Evolutionary conservation across 2,329 filamentous ascomycete species (phyloP).

Genomic region (Botrytis aclada): DNA sequence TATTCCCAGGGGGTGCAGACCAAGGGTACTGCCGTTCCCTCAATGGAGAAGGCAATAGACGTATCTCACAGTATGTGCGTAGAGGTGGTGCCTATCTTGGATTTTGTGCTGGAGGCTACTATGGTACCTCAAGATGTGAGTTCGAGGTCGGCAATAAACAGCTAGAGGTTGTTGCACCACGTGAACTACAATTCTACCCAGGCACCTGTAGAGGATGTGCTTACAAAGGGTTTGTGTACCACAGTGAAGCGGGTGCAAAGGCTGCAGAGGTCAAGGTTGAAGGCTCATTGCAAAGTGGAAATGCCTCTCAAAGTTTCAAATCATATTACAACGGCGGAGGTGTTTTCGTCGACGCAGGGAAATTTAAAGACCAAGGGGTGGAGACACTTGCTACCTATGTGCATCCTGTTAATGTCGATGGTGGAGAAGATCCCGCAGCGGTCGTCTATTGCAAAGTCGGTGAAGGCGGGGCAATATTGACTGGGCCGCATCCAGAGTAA

Average conservation of each 20-base stretch:
- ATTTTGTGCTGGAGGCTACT: slow-evolving; percentile 94
- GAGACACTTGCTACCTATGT: slow-evolving; percentile 80
- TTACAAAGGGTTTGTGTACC: slow-evolving; percentile 86
- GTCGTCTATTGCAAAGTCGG: slow-evolving; percentile 81
- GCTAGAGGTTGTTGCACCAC: slow-evolving; percentile 79
- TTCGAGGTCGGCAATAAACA: slow-evolving; percentile 82
- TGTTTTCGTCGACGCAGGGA: slow-evolving; percentile 78
- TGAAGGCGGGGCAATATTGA: slow-evolving; percentile 74
- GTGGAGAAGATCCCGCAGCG: slow-evolving; percentile 74
- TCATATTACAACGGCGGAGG: slow-evolving; percentile 95
- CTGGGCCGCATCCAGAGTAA: slow-evolving; percentile 90
- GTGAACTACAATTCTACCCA: slow-evolving; percentile 86
- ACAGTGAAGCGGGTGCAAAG: slow-evolving; percentile 78
- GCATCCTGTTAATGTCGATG: slow-evolving; percentile 71
- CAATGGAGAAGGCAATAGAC: slow-evolving; percentile 82
- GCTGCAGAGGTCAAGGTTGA: slow-evolving; percentile 66
- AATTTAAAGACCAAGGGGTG: slow-evolving; percentile 60
- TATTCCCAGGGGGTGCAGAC: slow-evolving; percentile 93
- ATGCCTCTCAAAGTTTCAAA: slow-evolving; percentile 59
- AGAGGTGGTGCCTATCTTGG: slow-evolving; percentile 83
- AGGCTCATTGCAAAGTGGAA: slow-evolving; percentile 51
- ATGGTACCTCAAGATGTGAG: slow-evolving; percentile 76
- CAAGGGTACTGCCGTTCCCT: slow-evolving; percentile 83
- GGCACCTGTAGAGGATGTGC: slow-evolving; percentile 82
- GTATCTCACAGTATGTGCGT: slow-evolving; percentile 81